A percentile compares a stretch with the other conserved stretches of the same genome.
Evolutionary conservation across 768 basidiomycete genomes (phyloP).

Genomic region (Tubosaeta sp.): DNA sequence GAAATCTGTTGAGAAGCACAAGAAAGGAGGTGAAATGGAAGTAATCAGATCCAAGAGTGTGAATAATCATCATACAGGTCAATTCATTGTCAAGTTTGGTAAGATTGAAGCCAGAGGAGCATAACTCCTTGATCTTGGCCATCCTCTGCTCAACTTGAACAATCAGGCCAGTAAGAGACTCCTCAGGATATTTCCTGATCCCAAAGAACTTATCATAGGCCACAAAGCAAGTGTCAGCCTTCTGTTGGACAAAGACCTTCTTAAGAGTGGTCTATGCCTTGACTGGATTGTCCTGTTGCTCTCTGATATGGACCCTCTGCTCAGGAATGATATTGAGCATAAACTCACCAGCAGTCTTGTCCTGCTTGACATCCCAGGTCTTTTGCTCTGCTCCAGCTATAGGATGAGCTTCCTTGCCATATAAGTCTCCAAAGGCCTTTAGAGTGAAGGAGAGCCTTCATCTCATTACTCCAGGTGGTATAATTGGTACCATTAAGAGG

Average conservation of each 20-base stretch:
- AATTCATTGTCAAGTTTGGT: no score
- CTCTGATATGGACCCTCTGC: no score
- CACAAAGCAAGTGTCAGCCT: no score
- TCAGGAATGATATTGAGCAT: no score
- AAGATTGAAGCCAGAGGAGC: no score
- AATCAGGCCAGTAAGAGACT: no score
- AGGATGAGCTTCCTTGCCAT: background rate
- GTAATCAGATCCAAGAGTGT: constrained; percentile 4
- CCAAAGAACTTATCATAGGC: no score
- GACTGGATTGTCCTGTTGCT: background rate
- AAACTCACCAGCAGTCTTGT: background rate
- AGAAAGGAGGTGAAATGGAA: constrained; percentile 11
- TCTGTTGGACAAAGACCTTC: background rate
- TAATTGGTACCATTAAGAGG: background rate
- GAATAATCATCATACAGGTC: constrained; percentile 7
- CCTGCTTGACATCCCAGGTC: background rate
- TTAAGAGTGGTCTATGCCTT: background rate
- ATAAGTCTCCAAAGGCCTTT: background rate
- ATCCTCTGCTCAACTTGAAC: no score
- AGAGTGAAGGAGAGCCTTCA: background rate
- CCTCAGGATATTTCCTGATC: no score
- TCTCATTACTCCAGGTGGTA: background rate
- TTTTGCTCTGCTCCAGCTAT: background rate
- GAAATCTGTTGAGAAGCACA: background rate
- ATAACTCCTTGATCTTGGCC: no score